Conservation (phyloP, 495 filamentous ascomycete species). For the Patellaria atrata region DNA sequence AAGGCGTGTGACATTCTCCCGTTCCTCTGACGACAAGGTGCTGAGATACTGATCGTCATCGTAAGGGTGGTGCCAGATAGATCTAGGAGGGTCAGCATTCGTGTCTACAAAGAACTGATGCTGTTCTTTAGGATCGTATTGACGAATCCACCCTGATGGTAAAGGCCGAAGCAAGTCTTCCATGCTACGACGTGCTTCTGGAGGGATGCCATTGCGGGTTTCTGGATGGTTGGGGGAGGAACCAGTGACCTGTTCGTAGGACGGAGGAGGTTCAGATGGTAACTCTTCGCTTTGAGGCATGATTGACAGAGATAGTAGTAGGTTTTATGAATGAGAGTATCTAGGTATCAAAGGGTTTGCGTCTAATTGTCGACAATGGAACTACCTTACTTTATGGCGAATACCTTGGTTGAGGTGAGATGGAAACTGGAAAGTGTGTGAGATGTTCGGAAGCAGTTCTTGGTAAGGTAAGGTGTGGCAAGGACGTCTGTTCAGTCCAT, state of each 20-base stretch:
- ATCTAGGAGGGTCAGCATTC: conserved; percentile 30
- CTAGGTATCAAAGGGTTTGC: no score
- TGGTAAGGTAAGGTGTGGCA: no score
- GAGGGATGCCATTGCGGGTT: conserved; percentile 30
- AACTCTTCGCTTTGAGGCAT: no score
- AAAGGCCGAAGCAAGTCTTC: conserved; percentile 35
- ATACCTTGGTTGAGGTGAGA: no score
- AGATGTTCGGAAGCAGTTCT: no score
- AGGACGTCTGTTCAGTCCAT: no score
- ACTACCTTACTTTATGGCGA: no score
- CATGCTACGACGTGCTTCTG: conserved; percentile 31
- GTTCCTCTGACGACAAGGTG: conserved; percentile 26
- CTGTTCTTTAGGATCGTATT: conserved; percentile 29
- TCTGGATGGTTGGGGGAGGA: conserved; percentile 9
- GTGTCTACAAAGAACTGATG: conserved; percentile 42
- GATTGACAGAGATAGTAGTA: no score
- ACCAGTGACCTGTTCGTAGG: conserved; percentile 21
- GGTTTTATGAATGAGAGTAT: no score
- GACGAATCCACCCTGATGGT: conserved; percentile 32
- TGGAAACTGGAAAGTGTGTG: no score
- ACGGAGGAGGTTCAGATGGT: conserved; percentile 23
- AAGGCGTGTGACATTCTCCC: conserved; percentile 25
- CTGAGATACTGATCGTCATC: conserved; percentile 34
- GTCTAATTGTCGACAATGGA: no score
- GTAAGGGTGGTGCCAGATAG: conserved; percentile 39